Conservation (phyloP, 106 monocot species). For the Dioscorea alata region DNA sequence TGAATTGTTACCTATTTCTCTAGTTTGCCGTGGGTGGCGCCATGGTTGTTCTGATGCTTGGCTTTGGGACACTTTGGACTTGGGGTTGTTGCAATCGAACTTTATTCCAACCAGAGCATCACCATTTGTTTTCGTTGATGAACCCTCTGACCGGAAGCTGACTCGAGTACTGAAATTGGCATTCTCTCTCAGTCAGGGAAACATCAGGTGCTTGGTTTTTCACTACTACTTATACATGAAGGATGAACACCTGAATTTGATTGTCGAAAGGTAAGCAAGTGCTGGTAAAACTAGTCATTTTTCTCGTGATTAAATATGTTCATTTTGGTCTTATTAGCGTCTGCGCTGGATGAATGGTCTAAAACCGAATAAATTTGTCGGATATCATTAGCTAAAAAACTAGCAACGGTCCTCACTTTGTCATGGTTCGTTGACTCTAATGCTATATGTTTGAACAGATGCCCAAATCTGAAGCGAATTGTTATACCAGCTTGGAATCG, state of each 20-base stretch:
- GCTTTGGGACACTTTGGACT: conserved; percentile 71
- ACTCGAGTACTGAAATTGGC: conserved; percentile 51
- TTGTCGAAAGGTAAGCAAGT: conserved; percentile 61
- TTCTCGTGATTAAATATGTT: too few relatives aligned
- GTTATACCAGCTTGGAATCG: conserved; percentile 95
- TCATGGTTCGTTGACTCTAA: too few relatives aligned
- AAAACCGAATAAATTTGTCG: too few relatives aligned
- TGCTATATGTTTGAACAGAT: conserved; percentile 32
- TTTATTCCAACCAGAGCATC: conserved; percentile 77
- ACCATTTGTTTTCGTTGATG: conserved; percentile 78
- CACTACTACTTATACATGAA: conserved; percentile 93
- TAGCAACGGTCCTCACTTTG: too few relatives aligned
- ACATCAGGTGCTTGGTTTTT: conserved; percentile 62
- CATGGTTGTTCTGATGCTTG: conserved; percentile 76
- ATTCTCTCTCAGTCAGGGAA: conserved; percentile 67
- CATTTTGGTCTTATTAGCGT: too few relatives aligned
- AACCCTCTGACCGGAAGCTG: conserved; percentile 62
- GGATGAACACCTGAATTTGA: conserved; percentile 74
- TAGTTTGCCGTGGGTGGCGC: conserved; percentile 77
- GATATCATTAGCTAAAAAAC: too few relatives aligned
- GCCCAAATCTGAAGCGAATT: conserved; percentile 50
- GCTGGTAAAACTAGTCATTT: too few relatives aligned
- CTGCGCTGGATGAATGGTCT: too few relatives aligned
- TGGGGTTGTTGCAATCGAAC: conserved; percentile 74
- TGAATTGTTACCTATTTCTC: conserved; percentile 66